Evolutionary conservation across 306 rosid genomes (phyloP).

Genomic region (Corylus avellana): DNA sequence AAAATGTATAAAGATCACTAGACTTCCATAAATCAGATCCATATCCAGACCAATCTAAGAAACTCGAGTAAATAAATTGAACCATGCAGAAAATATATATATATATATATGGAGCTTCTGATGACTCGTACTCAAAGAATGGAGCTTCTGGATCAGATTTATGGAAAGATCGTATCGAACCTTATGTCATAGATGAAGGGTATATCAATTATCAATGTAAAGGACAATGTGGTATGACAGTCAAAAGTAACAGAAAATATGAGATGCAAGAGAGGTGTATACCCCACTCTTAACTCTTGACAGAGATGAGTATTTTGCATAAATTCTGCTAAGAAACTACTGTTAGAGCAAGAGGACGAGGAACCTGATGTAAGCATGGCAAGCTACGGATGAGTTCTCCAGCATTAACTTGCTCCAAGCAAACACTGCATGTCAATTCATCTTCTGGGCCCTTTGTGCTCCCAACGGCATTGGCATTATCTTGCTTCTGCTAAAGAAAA

Average conservation of each 20-base stretch:
- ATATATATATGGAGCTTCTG: neutral
- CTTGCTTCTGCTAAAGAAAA: conserved; percentile 46
- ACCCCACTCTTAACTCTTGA: neutral
- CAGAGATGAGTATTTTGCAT: neutral
- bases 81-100: neutral
- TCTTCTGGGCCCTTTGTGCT: conserved; percentile 64
- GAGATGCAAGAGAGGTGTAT: neutral
- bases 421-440: conserved; percentile 95
- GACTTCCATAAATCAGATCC: neutral
- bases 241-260: neutral
- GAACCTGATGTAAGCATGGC: conserved; percentile 97
- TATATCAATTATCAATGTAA: neutral
- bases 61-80: neutral
- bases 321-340: neutral
- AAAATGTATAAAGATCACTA: neutral
- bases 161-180: neutral
- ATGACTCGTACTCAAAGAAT: neutral
- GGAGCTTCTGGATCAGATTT: neutral
- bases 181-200: neutral
- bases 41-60: neutral
- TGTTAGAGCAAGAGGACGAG: neutral
- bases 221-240: conserved; percentile 1
- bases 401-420: conserved; percentile 88
- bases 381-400: conserved; percentile 94
- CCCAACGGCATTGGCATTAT: conserved; percentile 46